A percentile compares a stretch with the other conserved stretches of the same genome.
These are phyloP conservation scores for Colletotrichum sp. DNA, from an alignment of 2,329 filamentous ascomycete genomes.

Conservation along the genomic window DNA sequence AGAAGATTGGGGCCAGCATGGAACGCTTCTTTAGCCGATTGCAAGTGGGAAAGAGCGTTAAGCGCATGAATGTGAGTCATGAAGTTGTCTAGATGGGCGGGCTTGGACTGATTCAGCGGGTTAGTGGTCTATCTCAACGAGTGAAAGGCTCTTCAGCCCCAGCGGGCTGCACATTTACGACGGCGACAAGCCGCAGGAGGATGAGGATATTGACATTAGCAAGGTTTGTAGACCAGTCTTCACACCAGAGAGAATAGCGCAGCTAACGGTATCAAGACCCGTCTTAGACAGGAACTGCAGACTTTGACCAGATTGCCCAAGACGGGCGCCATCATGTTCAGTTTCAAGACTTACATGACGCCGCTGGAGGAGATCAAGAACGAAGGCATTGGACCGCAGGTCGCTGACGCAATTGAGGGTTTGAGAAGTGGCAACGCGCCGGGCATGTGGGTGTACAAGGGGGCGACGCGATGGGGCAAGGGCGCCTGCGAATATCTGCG, in stretches of 20 bases:
- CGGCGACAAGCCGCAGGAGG: conserved; percentile 34
- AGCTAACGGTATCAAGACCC: conserved; percentile 29
- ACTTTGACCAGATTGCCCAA: conserved; percentile 54
- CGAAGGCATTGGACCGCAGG: conserved; percentile 49
- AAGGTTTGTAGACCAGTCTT: conserved; percentile 26
- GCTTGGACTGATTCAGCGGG: background rate
- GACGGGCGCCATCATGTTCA: conserved; percentile 54
- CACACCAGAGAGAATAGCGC: background rate
- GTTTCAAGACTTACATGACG: conserved; percentile 62
- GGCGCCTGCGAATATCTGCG: conserved; percentile 52
- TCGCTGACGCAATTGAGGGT: conserved; percentile 60
- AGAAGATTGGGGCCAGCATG: conserved; percentile 60
- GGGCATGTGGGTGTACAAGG: conserved; percentile 60
- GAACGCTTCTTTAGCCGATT: conserved; percentile 56
- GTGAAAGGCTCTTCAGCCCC: conserved; percentile 44
- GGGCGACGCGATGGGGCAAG: conserved; percentile 51
- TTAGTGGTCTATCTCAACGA: conserved; percentile 55
- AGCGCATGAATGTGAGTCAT: conserved; percentile 52
- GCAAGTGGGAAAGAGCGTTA: conserved; percentile 52
- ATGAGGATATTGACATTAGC: conserved; percentile 42
- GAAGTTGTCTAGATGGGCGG: background rate
- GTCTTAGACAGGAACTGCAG: conserved; percentile 54
- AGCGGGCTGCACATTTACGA: conserved; percentile 40
- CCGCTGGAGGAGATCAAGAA: conserved; percentile 51
- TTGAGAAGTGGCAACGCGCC: conserved; percentile 54